Base-by-base conservation (phyloP, 2,329 filamentous ascomycete genomes). In the Magnaporthiopsis poae region DNA sequence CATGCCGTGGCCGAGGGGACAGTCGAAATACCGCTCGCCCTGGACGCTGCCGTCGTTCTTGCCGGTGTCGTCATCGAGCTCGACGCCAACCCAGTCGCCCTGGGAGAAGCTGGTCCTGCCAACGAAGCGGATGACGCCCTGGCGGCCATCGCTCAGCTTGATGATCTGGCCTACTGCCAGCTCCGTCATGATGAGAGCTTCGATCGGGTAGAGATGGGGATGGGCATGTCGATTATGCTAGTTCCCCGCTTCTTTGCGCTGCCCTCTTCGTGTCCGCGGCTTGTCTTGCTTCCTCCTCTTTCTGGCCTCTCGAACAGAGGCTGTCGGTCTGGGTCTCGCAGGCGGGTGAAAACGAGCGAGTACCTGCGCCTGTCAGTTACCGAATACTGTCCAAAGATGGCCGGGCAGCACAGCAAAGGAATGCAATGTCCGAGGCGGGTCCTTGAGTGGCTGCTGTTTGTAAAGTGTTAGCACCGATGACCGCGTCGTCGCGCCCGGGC, bases 41-140 rank as follows among this genome's bases (percentile, higher is more conserved):
- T 94, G 86, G 62, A 98, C 91, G 66, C 90, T 89, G 70, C 94
- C 94, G 82, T 98, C 92, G 73, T 98, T 98, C 81, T 98, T 98
- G 39, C 95, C 94, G 27, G 84, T 86, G 65, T 88, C 82, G 62
- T 91, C 89, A 65, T 92, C 87, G 67, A 98, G 85, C 80, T 96
- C 93, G 68, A 98, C 86, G 70, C 94, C 94, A 68, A 97, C 82
- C 92, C 93, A 98, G 69, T 90, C 87, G 69, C 93, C 94, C 7
- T 84, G 80, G 67, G 92, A 88, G 78, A 98, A 96, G 72, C 85
- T 81, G 56, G 94, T 92, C 66, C 84, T 80, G 73, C 95, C 95
- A 68, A 91, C 81, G 77, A 91, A 99, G 72, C 91, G 91, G 70
- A 99, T 85, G 68, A 85, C 85, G 71, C 86, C 95, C 71, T 85